Base-by-base conservation (phyloP, 129 eudicot species). In the Helianthus tuberosus region DNA sequence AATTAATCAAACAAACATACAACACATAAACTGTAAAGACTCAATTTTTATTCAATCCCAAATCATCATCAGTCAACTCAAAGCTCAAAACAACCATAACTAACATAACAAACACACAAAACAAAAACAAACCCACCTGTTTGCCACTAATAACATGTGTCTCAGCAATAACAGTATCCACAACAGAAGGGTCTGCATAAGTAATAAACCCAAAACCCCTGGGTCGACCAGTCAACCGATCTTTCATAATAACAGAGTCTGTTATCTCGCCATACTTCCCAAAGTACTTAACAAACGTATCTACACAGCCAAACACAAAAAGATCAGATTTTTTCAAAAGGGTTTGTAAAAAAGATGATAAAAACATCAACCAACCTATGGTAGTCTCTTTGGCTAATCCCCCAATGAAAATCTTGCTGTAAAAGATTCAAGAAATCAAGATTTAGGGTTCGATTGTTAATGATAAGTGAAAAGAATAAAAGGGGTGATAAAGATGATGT, bases 131-230 rank as follows among this genome's bases (percentile, higher is more conserved):
- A 58, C 81, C 74, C 71, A 93, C 96, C 81, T 88, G 98, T 78
- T 93, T 93, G 44, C 84, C 98, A 71, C 88, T 84, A 8, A 93
- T 93, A 52, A 90, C 67, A 66, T 93, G 98, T 14, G 89, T 89
- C 74, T 93, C 91, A 3, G 82, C 87, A 16, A 93, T 93, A 64
- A 93, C 90, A 35, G 88, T 84, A 69, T 93, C 98, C 8, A 93
- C 98, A 14, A 93, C 96, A 27, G 89, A 74, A 3, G 98, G 98
- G 69, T 93, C 97, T 5, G 89, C 96, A 75, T 88, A 90, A 2
- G 98, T 93, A 35, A 93, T 93, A 68, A 93, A 90, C 67, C 98
- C 98, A 57, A 93, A 93, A 3, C 98, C 98, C 69, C 97, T 82
- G 5, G 98, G 98, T 14, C 96, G 78, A 49, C 98, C 97, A 0